Conservation (phyloP, 2,329 filamentous ascomycete genomes). For the Penicillium sp. region DNA sequence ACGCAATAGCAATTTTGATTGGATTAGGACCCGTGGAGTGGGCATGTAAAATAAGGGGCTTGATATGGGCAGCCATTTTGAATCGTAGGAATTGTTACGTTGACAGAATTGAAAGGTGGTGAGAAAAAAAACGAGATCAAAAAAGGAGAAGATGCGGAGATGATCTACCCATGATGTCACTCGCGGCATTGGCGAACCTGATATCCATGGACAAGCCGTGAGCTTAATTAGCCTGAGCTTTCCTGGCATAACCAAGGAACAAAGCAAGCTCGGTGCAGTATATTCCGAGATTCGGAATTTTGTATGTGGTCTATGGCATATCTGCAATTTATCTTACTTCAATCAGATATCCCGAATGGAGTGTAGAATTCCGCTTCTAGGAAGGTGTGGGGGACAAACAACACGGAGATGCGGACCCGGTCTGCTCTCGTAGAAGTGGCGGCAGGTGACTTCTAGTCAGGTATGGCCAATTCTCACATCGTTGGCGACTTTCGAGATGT, state of each 20-base stretch:
- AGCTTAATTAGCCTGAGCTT: conserved; percentile 9
- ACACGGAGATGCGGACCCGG: not conserved
- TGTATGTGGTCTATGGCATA: not conserved
- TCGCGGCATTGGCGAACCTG: not conserved
- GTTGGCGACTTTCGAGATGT: not conserved
- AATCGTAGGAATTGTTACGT: not conserved
- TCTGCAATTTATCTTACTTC: conserved; percentile 9
- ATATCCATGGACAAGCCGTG: not conserved
- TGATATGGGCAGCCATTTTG: conserved; percentile 20
- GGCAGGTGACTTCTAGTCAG: not conserved
- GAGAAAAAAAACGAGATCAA: not conserved
- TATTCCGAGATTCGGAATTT: not conserved
- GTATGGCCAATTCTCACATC: not conserved
- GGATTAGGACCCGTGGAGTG: conserved; percentile 47
- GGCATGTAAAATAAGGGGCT: conserved; percentile 45
- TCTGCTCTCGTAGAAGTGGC: not conserved
- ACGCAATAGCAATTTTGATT: conserved; percentile 46
- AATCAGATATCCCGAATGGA: not conserved
- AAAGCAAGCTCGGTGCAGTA: not conserved
- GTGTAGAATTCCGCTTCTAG: not conserved
- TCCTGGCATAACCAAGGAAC: not conserved
- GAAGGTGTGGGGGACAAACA: not conserved
- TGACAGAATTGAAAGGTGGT: not conserved
- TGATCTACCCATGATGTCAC: conserved; percentile 24
- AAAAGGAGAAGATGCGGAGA: not conserved